A percentile compares a stretch with the other conserved stretches of the same genome.
Evolutionary conservation across 2,329 filamentous ascomycete species (phyloP).

Genomic region (Fusarium clavum): DNA sequence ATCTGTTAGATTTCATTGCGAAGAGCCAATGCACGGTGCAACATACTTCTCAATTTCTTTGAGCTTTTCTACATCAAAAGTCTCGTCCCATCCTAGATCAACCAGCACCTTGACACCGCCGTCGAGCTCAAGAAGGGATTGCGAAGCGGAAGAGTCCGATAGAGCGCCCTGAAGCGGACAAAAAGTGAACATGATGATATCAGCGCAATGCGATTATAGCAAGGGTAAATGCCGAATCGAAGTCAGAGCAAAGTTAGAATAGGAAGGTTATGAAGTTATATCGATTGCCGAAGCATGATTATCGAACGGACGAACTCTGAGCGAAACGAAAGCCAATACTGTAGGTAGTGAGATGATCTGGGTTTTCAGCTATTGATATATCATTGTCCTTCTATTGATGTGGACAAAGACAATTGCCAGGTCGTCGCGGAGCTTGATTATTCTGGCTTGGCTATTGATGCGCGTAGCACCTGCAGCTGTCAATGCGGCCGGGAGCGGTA

Average conservation of each 20-base stretch:
- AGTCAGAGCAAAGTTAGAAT: constrained; percentile 2
- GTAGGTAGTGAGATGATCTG: background rate
- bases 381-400: constrained; percentile 35
- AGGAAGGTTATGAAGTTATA: constrained; percentile 19
- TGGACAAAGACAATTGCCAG: constrained; percentile 38
- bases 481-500: constrained; percentile 27
- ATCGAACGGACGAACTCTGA: constrained; percentile 11
- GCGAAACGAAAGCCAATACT: background rate
- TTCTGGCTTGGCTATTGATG: constrained; percentile 28
- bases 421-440: constrained; percentile 42
- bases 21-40: background rate
- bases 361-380: constrained; percentile 28
- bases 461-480: constrained; percentile 35
- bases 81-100: constrained; percentile 95
- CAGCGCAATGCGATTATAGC: constrained; percentile 28
- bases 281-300: constrained; percentile 40
- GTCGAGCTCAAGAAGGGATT: constrained; percentile 96
- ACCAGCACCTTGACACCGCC: constrained; percentile 95
- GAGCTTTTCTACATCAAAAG: constrained; percentile 84
- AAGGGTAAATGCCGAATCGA: constrained; percentile 19
- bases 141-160: constrained; percentile 85
- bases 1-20: constrained; percentile 37
- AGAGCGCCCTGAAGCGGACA: constrained; percentile 92
- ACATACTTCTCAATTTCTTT: constrained; percentile 88
- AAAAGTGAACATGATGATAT: constrained; percentile 88